Percentiles rank a stretch among this genome's conserved stretches.
These are phyloP conservation scores for Aphanomyces invadans DNA, from an alignment of 352 stramenopile genomes.

Conservation along the genomic window DNA sequence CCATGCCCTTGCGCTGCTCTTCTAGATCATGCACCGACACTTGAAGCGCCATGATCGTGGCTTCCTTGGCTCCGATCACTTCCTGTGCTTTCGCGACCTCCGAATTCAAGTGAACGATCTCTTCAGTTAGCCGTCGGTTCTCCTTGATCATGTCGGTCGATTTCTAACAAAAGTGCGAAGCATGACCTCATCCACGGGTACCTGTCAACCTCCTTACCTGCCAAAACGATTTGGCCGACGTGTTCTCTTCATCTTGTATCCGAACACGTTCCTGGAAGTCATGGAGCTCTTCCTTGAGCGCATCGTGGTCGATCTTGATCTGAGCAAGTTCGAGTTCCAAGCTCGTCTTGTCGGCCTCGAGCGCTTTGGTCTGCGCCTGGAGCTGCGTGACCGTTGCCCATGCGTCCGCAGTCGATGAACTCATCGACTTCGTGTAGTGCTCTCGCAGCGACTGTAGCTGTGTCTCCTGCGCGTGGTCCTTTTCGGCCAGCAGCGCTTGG, in stretches of 20 bases:
- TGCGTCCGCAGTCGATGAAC: slow-evolving; percentile 1
- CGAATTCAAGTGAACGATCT: slow-evolving; percentile 55
- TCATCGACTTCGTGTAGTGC: slow-evolving; percentile 20
- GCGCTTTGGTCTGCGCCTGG: slow-evolving; percentile 39
- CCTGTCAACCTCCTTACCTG: too few species aligned
- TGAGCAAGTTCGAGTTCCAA: slow-evolving; percentile 61
- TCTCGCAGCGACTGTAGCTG: slow-evolving; percentile 17
- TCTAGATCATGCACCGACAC: slow-evolving; percentile 50
- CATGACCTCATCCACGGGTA: too few species aligned
- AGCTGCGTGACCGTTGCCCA: slow-evolving; percentile 21
- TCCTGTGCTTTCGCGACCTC: slow-evolving; percentile 60
- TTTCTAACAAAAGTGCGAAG: too few species aligned
- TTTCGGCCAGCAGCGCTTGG: slow-evolving; percentile 19
- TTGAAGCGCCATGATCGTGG: slow-evolving; percentile 42
- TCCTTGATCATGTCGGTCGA: slow-evolving; percentile 76
- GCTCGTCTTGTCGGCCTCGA: slow-evolving; percentile 56
- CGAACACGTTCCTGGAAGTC: slow-evolving; percentile 63
- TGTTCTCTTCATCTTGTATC: slow-evolving; percentile 68
- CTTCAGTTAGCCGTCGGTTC: slow-evolving; percentile 64
- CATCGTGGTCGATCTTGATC: slow-evolving; percentile 55
- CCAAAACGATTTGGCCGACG: slow-evolving; percentile 69
- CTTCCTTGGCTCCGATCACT: slow-evolving; percentile 49
- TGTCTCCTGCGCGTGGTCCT: slow-evolving; percentile 14
- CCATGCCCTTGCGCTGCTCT: slow-evolving; percentile 49
- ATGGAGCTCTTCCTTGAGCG: slow-evolving; percentile 55